Evolutionary conservation across 805 yeast species (phyloP).

Genomic region (Candida maesae): DNA sequence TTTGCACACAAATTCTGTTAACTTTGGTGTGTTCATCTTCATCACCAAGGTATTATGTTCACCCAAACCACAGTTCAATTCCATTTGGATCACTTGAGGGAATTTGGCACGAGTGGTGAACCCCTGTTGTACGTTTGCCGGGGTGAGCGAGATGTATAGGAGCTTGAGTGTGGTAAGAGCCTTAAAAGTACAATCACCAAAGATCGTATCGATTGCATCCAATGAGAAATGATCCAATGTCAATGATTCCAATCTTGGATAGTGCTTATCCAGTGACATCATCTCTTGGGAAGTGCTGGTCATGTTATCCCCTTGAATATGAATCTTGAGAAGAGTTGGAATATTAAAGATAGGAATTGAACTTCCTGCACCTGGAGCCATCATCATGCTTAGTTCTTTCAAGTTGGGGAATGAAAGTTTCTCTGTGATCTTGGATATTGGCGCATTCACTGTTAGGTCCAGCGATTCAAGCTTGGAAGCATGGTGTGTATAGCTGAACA

Average conservation of each 20-base stretch:
- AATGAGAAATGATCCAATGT: constrained; percentile 4
- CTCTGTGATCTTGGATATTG: background rate
- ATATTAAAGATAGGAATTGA: constrained; percentile 7
- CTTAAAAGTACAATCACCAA: background rate
- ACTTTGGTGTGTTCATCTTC: constrained; percentile 2
- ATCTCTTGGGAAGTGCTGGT: background rate
- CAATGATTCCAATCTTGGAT: constrained; percentile 6
- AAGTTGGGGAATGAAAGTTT: constrained; percentile 3
- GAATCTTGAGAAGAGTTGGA: constrained; percentile 5
- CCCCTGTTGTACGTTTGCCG: background rate
- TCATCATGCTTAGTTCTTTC: constrained; percentile 1
- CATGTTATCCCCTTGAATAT: background rate
- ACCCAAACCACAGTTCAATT: constrained; percentile 2
- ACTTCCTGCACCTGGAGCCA: constrained; percentile 4
- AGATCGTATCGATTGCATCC: background rate
- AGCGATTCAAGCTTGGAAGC: constrained; percentile 2
- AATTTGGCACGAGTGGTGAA: background rate
- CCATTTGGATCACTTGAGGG: constrained; percentile 3
- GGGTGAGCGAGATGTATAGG: background rate
- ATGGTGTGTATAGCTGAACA: constrained; percentile 1
- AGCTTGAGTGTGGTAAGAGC: constrained; percentile 2
- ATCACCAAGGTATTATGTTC: background rate
- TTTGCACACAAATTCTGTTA: constrained; percentile 4
- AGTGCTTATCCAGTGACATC: background rate
- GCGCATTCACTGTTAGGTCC: background rate